These are phyloP conservation scores for Tribonema minus DNA, from an alignment of 108 stramenopile species.

Conservation along the genomic window DNA sequence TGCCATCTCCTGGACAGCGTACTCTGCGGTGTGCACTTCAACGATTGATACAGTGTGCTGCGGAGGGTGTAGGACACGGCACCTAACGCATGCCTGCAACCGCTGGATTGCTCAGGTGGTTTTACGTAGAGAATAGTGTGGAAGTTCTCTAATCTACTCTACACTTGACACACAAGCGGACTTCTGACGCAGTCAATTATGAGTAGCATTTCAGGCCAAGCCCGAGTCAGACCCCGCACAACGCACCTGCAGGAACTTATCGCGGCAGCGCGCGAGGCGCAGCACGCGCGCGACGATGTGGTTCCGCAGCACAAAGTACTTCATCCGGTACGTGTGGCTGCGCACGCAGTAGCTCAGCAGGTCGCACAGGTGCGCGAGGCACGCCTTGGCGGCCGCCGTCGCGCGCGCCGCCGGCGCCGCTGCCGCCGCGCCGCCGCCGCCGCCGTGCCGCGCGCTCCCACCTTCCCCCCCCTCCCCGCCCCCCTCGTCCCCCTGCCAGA, in stretches of 20 bases:
- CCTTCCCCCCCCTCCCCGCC: slow-evolving; percentile 14
- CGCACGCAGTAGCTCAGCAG: slow-evolving; percentile 53
- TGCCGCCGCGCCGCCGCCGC: background rate
- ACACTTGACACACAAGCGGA: no score
- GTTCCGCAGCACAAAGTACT: slow-evolving; percentile 57
- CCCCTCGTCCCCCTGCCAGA: slow-evolving; percentile 20
- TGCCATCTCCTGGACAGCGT: no score
- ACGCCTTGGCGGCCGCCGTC: slow-evolving; percentile 3
- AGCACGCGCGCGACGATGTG: slow-evolving; percentile 47
- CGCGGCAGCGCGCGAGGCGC: slow-evolving; percentile 31
- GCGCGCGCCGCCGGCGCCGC: background rate
- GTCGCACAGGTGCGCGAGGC: slow-evolving; percentile 37
- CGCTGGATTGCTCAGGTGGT: no score
- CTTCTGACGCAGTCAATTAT: no score
- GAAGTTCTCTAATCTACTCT: no score
- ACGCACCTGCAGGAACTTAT: slow-evolving; percentile 44
- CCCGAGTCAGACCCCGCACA: no score
- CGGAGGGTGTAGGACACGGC: no score
- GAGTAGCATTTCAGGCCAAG: no score
- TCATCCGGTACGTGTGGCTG: slow-evolving; percentile 55
- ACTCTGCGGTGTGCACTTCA: no score
- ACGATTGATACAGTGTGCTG: no score
- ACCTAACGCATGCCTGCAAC: no score
- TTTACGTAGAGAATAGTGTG: no score
- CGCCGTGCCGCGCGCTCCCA: background rate